phyloP scores from a whole-genome alignment of 1,284 basidiomycete species.

The Trametes polyzona region DNA sequence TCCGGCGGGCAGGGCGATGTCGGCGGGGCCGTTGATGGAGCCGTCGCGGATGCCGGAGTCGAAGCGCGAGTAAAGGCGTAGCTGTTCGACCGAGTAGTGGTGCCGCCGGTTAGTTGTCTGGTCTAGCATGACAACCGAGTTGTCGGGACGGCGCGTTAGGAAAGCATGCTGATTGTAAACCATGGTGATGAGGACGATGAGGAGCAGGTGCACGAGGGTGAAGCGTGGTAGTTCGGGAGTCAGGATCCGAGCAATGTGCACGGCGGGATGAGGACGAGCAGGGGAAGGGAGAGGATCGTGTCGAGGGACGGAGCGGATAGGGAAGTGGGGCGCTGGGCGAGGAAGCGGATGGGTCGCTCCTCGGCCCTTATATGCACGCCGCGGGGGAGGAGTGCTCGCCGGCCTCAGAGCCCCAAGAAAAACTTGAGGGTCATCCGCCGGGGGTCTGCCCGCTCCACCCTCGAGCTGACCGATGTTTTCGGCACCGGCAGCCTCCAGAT shows the following conservation, averaged over 20 bases:
- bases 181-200: not conserved
- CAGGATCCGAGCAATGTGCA: too few species aligned
- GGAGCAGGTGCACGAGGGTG: too few species aligned
- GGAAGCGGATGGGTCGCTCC: not conserved
- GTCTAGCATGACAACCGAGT: not conserved
- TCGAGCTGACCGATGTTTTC: not conserved
- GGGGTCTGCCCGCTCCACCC: not conserved
- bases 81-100: not conserved
- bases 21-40: not conserved
- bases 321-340: not conserved
- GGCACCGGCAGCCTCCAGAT: not conserved
- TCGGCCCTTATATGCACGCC: not conserved
- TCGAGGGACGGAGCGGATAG: not conserved
- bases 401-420: not conserved
- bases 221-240: too few species aligned
- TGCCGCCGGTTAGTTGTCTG: not conserved
- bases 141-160: not conserved
- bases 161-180: not conserved
- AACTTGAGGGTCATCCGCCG: not conserved
- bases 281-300: too few species aligned
- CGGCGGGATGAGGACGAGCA: too few species aligned
- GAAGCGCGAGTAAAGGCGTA: not conserved
- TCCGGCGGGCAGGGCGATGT: not conserved
- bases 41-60: not conserved
- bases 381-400: not conserved